These are phyloP conservation scores for Iris macrosiphon DNA, from an alignment of 106 monocot genomes.

Conservation along the genomic window DNA sequence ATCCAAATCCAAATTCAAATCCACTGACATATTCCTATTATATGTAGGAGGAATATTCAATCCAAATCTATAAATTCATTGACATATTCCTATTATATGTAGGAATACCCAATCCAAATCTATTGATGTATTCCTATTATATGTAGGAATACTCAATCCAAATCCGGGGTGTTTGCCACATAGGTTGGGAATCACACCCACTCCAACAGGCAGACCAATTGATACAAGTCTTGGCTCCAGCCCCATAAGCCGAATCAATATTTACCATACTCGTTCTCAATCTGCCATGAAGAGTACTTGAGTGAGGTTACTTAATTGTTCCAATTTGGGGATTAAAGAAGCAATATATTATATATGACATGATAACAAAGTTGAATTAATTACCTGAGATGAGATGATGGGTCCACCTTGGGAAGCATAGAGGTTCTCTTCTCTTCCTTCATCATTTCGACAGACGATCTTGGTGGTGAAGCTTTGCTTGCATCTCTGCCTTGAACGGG, in stretches of 20 bases:
- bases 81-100: no score
- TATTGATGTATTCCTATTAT: no score
- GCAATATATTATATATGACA: neutral
- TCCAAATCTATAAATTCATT: no score
- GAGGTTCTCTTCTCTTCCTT: constrained; percentile 80
- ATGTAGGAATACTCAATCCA: no score
- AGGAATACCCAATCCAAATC: no score
- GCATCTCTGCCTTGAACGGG: constrained; percentile 96
- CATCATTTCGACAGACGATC: constrained; percentile 49
- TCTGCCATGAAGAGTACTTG: constrained; percentile 31
- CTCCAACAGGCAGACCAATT: constrained; percentile 81
- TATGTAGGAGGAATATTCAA: no score
- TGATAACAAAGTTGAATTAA: no score
- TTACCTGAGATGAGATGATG: constrained; percentile 88
- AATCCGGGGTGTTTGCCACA: no score
- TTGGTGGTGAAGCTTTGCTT: constrained; percentile 68
- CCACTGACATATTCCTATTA: no score
- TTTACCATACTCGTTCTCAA: constrained; percentile 99
- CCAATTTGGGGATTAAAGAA: neutral
- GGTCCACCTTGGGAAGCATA: constrained; percentile 98
- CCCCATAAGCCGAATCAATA: constrained; percentile 52
- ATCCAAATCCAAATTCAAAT: no score
- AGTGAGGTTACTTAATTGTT: neutral
- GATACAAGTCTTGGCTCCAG: constrained; percentile 61
- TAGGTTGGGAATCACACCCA: no score